Percentiles rank a stretch among this genome's conserved stretches.
Evolutionary conservation across 148 eudicot genomes (phyloP).

Genomic region (Chenopodium formosanum): DNA sequence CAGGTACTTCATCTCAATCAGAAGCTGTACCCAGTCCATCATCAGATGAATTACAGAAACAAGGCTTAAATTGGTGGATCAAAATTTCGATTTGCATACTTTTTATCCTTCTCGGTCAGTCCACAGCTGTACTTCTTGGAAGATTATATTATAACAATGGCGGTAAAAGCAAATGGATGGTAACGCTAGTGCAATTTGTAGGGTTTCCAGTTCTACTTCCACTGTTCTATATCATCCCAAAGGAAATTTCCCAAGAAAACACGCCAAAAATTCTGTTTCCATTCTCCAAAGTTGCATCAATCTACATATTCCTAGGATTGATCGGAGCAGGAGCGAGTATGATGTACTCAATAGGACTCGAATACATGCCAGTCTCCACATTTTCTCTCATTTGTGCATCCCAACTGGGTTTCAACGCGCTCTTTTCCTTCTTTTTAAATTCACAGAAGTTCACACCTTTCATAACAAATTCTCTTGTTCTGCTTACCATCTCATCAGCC

Average conservation of each 20-base stretch:
- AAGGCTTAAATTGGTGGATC: conserved; percentile 30
- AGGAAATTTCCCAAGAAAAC: neutral
- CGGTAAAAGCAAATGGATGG: conserved; percentile 49
- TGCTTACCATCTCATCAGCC: conserved; percentile 48
- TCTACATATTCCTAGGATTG: conserved; percentile 22
- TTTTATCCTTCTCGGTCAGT: conserved; percentile 36
- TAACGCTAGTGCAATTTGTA: conserved; percentile 28
- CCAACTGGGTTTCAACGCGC: conserved; percentile 46
- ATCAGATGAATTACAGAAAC: neutral
- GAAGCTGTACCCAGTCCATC: neutral
- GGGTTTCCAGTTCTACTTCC: conserved; percentile 53
- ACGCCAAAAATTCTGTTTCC: neutral
- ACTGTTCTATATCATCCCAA: conserved; percentile 16
- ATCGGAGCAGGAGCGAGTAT: conserved; percentile 18
- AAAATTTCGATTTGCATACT: conserved; percentile 26
- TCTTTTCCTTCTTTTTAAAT: conserved; percentile 42
- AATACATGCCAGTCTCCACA: conserved; percentile 42
- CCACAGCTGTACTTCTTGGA: conserved; percentile 33
- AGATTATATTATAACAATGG: conserved; percentile 46
- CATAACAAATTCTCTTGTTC: conserved; percentile 38
- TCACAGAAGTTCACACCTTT: conserved; percentile 45
- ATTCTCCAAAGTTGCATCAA: conserved; percentile 8
- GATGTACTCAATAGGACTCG: conserved; percentile 25
- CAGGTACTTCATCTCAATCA: neutral
- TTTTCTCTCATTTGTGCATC: conserved; percentile 44